A percentile compares a stretch with the other conserved stretches of the same genome.
phyloP scores from a whole-genome alignment of 2,329 filamentous ascomycete genomes.

The Penicillium sp. region DNA sequence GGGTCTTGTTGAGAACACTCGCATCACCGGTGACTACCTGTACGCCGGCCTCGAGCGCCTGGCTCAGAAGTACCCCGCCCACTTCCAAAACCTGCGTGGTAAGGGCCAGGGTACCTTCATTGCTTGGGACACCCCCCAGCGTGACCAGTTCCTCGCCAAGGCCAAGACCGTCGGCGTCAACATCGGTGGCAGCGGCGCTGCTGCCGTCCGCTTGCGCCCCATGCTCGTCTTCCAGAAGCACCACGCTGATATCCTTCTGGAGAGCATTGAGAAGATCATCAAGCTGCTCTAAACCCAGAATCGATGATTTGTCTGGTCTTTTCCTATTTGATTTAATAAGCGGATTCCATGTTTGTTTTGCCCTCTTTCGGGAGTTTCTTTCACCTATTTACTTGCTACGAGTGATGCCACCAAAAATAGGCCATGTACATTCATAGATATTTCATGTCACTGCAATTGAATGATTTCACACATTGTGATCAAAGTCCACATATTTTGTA shows the following conservation, averaged over 20 bases:
- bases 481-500: background rate
- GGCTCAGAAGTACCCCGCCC: conserved; percentile 66
- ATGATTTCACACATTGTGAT: conserved; percentile 6
- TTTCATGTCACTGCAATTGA: conserved; percentile 10
- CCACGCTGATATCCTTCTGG: conserved; percentile 60
- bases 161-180: conserved; percentile 82
- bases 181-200: conserved; percentile 76
- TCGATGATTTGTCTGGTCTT: conserved; percentile 9
- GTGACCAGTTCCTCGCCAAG: conserved; percentile 75
- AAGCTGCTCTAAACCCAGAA: conserved; percentile 39
- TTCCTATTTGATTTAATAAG: conserved; percentile 20
- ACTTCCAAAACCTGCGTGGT: conserved; percentile 80
- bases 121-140: conserved; percentile 78
- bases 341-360: conserved; percentile 15
- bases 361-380: background rate
- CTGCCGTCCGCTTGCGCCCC: conserved; percentile 74
- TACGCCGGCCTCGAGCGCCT: conserved; percentile 68
- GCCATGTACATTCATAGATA: conserved; percentile 19
- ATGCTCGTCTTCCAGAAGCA: conserved; percentile 92
- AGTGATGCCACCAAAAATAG: conserved; percentile 19
- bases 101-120: conserved; percentile 90
- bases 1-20: conserved; percentile 76
- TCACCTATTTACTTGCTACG: conserved; percentile 6
- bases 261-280: conserved; percentile 72
- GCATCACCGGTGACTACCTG: conserved; percentile 74